These are phyloP conservation scores for Collybia mongolica DNA, from an alignment of 768 basidiomycete species.

Conservation along the genomic window DNA sequence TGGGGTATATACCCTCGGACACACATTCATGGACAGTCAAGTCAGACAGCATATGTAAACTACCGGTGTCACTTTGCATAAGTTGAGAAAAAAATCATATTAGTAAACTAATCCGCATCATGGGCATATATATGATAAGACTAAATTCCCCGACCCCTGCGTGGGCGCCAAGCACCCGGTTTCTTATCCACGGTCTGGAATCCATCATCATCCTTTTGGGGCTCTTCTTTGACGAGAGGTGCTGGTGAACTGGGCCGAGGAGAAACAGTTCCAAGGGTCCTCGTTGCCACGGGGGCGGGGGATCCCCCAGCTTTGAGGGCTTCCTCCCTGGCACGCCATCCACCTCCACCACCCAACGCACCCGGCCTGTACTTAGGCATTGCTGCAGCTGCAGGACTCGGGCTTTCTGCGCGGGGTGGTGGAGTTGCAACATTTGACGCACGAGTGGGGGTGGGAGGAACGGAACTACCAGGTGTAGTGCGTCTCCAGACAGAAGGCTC, in stretches of 20 bases:
- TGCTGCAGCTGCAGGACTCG: slow-evolving; percentile 39
- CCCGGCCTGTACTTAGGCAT: slow-evolving; percentile 45
- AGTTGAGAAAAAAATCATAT: too few relatives aligned
- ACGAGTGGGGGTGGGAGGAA: slow-evolving; percentile 24
- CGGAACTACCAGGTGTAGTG: slow-evolving; percentile 22
- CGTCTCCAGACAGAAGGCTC: slow-evolving; percentile 30
- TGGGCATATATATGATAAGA: neutral
- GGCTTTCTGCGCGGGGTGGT: slow-evolving; percentile 56
- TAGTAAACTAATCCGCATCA: neutral
- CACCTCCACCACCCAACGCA: slow-evolving; percentile 32
- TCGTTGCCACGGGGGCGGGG: slow-evolving; percentile 11
- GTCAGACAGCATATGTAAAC: slow-evolving; percentile 18
- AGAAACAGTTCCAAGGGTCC: slow-evolving; percentile 20
- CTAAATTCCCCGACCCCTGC: slow-evolving; percentile 18
- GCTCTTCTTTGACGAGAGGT: slow-evolving; percentile 34
- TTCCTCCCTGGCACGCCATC: slow-evolving; percentile 62
- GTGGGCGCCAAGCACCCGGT: slow-evolving; percentile 29
- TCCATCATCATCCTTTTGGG: slow-evolving; percentile 62
- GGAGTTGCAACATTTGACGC: slow-evolving; percentile 26
- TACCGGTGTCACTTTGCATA: neutral
- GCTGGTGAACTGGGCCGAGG: slow-evolving; percentile 38
- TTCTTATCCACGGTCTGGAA: slow-evolving; percentile 58
- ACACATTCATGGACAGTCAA: slow-evolving; percentile 6
- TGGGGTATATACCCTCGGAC: slow-evolving; percentile 4
- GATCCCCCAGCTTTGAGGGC: slow-evolving; percentile 26